Evolutionary conservation across 495 filamentous ascomycete species (phyloP).

Genomic region (Achaetomiella virescens): DNA sequence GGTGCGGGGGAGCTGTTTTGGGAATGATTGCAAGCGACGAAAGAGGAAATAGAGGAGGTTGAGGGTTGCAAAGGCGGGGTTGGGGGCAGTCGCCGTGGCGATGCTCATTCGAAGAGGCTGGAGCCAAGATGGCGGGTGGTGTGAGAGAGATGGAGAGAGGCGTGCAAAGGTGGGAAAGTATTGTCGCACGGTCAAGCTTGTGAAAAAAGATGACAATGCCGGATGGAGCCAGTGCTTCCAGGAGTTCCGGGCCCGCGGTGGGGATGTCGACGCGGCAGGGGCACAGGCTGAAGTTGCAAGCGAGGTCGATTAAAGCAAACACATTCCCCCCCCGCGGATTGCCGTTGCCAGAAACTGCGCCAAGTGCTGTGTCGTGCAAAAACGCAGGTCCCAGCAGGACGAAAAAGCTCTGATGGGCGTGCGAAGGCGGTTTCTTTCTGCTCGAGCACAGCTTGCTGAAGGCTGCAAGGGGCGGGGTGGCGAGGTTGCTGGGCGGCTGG

Average conservation of each 20-base stretch:
- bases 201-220: slow-evolving; percentile 16
- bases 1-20: slow-evolving; percentile 29
- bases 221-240: slow-evolving; percentile 13
- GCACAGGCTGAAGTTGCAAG: slow-evolving; percentile 19
- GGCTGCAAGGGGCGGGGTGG: slow-evolving; percentile 22
- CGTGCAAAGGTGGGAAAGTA: not conserved
- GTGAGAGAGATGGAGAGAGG: slow-evolving; percentile 13
- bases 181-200: slow-evolving; percentile 12
- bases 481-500: slow-evolving; percentile 9
- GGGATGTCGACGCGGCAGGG: slow-evolving; percentile 26
- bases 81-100: not conserved
- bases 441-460: slow-evolving; percentile 17
- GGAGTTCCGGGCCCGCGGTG: slow-evolving; percentile 19
- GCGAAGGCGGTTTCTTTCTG: slow-evolving; percentile 13
- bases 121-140: slow-evolving; percentile 10
- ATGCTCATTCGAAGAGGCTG: slow-evolving; percentile 6
- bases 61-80: not conserved
- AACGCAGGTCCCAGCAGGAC: slow-evolving; percentile 24
- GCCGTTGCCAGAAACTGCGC: not conserved
- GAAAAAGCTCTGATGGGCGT: not conserved
- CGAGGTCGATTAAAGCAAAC: slow-evolving; percentile 10
- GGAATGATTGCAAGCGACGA: slow-evolving; percentile 26
- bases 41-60: slow-evolving; percentile 22
- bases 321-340: slow-evolving; percentile 7
- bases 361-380: slow-evolving; percentile 11